Percentiles rank a stretch among this genome's conserved stretches.
phyloP scores from a whole-genome alignment of 139 green algal genomes.

The Marvania coccoides region DNA sequence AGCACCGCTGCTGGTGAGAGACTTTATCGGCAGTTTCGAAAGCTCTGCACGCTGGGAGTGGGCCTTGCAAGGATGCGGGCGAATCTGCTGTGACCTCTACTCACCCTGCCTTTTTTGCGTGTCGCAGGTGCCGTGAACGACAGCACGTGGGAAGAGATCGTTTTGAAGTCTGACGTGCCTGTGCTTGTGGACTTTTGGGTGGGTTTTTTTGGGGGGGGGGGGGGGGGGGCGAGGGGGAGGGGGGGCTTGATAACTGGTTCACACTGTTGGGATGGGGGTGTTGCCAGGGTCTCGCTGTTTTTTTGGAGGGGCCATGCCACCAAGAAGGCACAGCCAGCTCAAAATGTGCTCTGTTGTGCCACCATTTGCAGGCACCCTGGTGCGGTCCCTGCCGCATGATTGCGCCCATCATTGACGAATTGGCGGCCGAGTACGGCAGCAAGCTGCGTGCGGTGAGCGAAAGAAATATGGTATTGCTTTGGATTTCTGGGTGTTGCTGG shows the following conservation, averaged over 20 bases:
- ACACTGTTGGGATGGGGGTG: not conserved
- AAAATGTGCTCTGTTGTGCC: too few species aligned
- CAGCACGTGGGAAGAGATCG: conserved; percentile 69
- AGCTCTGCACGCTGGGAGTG: too few species aligned
- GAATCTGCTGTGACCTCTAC: too few species aligned
- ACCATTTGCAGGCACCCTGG: conserved; percentile 79
- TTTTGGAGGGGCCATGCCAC: too few species aligned
- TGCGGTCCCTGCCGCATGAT: conserved; percentile 95
- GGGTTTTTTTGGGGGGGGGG: too few species aligned
- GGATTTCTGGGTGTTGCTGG: not conserved
- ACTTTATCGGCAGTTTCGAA: too few species aligned
- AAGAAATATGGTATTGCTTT: not conserved
- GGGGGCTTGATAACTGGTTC: too few species aligned
- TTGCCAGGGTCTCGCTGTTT: too few species aligned
- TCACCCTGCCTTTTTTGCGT: not conserved
- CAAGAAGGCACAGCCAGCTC: too few species aligned
- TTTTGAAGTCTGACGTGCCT: conserved; percentile 74
- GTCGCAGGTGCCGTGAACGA: conserved; percentile 68
- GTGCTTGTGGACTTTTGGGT: conserved; percentile 98
- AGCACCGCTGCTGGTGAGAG: conserved; percentile 3
- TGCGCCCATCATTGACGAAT: conserved; percentile 82
- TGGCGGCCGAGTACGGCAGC: conserved; percentile 66
- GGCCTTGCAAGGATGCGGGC: too few species aligned
- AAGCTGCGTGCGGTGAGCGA: conserved; percentile 52
- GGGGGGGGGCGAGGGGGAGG: too few species aligned